These are phyloP conservation scores for Boletus sp. DNA, from an alignment of 768 basidiomycete species.

Conservation along the genomic window DNA sequence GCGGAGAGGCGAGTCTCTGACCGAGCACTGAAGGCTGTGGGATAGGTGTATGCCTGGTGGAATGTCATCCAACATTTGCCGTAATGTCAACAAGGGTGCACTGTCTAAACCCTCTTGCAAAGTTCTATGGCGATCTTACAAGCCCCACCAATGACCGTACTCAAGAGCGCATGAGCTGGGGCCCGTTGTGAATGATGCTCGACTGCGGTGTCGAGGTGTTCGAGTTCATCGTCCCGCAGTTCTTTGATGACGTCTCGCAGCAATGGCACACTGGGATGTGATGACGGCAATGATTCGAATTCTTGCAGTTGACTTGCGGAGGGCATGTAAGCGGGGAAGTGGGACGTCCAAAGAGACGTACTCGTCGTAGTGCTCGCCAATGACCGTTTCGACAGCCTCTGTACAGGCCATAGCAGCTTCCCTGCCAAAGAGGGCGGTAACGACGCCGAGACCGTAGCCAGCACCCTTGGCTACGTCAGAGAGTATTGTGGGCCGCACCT, in stretches of 20 bases:
- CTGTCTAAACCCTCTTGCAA: slow-evolving; percentile 70
- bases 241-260: slow-evolving; percentile 72
- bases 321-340: slow-evolving; percentile 3
- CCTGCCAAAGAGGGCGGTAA: slow-evolving; percentile 83
- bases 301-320: slow-evolving; percentile 72
- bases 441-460: slow-evolving; percentile 83
- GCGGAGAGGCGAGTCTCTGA: slow-evolving; percentile 43
- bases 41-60: background rate
- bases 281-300: slow-evolving; percentile 55
- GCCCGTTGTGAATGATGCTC: slow-evolving; percentile 84
- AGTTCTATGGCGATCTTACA: slow-evolving; percentile 89
- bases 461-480: slow-evolving; percentile 82
- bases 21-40: slow-evolving; percentile 20
- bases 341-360: slow-evolving; percentile 40
- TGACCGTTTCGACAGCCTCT: slow-evolving; percentile 95
- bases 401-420: slow-evolving; percentile 99
- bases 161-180: slow-evolving; percentile 87
- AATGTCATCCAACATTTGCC: slow-evolving; percentile 1
- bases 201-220: slow-evolving; percentile 90
- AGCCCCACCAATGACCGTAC: slow-evolving; percentile 77
- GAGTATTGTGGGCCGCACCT: slow-evolving; percentile 77
- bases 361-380: slow-evolving; percentile 99
- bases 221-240: slow-evolving; percentile 92
- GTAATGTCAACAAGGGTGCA: background rate
- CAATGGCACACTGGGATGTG: slow-evolving; percentile 77